phyloP scores from a whole-genome alignment of 2,329 filamentous ascomycete species.

The Exophiala alcalophila region DNA sequence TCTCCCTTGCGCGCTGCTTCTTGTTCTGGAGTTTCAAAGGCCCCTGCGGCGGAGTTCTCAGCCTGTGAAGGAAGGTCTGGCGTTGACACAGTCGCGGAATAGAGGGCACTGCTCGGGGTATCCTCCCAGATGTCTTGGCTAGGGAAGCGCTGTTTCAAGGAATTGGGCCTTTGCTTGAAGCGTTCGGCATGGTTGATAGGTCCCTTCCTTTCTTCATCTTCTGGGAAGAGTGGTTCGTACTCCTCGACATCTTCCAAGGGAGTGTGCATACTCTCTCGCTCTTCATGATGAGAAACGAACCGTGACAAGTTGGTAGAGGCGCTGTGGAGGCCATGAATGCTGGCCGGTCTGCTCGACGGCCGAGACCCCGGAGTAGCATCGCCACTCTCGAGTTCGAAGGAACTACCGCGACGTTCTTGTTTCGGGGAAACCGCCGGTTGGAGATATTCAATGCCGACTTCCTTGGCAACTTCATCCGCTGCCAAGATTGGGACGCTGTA shows the following conservation, averaged over 20 bases:
- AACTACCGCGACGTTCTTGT: conserved; percentile 60
- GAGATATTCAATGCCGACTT: conserved; percentile 64
- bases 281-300: conserved; percentile 54
- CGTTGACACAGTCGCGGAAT: conserved; percentile 75
- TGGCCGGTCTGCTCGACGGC: conserved; percentile 62
- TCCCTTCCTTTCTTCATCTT: conserved; percentile 62
- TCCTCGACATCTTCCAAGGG: conserved; percentile 85
- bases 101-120: conserved; percentile 78
- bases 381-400: conserved; percentile 52
- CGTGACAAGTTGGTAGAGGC: conserved; percentile 41
- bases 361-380: conserved; percentile 55
- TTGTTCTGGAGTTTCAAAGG: conserved; percentile 48
- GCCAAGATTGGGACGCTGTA: conserved; percentile 81
- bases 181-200: conserved; percentile 53
- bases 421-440: conserved; percentile 79
- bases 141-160: conserved; percentile 71
- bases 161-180: conserved; percentile 53
- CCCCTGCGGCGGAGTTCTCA: conserved; percentile 33
- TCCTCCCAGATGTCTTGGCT: conserved; percentile 98
- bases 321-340: conserved; percentile 57
- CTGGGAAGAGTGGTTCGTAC: conserved; percentile 91
- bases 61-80: conserved; percentile 59
- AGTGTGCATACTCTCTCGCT: conserved; percentile 55
- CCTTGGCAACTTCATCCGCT: conserved; percentile 78
- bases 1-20: conserved; percentile 45